A percentile compares a stretch with the other conserved stretches of the same genome.
Conservation (phyloP, 768 basidiomycete species). For the Phylloporus arenicola region DNA sequence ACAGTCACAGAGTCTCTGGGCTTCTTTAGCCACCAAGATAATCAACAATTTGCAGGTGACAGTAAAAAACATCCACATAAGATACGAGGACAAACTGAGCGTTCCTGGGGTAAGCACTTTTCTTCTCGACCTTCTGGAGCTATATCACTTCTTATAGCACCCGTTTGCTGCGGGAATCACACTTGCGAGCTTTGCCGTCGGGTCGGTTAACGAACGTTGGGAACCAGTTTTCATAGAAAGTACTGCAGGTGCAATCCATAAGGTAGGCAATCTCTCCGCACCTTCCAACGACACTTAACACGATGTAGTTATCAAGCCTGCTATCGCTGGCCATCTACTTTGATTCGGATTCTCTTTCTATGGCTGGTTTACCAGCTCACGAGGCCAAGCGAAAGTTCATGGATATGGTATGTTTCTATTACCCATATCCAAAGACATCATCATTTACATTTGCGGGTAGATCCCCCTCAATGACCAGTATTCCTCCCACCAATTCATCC, state of each 20-base stretch:
- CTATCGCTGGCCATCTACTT: conserved; percentile 90
- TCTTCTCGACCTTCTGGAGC: not conserved
- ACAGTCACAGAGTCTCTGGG: conserved; percentile 81
- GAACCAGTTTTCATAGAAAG: conserved; percentile 89
- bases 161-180: conserved; percentile 93
- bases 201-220: conserved; percentile 88
- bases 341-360: conserved; percentile 82
- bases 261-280: conserved; percentile 41
- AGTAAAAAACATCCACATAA: conserved; percentile 90
- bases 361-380: conserved; percentile 59
- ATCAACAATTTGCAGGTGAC: conserved; percentile 96
- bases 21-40: conserved; percentile 81
- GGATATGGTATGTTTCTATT: conserved; percentile 48
- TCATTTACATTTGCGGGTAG: conserved; percentile 26
- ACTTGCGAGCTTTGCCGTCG: conserved; percentile 78
- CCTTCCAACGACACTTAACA: conserved; percentile 2
- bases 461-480: conserved; percentile 45
- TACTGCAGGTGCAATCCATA: conserved; percentile 80
- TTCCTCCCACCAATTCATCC: conserved; percentile 77
- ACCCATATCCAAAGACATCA: not conserved
- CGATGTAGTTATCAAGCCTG: conserved; percentile 68
- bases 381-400: conserved; percentile 72
- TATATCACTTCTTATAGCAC: conserved; percentile 47
- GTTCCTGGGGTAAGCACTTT: conserved; percentile 73
- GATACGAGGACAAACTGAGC: conserved; percentile 93